Base-by-base conservation (phyloP, 441 rosid genomes). In the Biscutella auriculata region DNA sequence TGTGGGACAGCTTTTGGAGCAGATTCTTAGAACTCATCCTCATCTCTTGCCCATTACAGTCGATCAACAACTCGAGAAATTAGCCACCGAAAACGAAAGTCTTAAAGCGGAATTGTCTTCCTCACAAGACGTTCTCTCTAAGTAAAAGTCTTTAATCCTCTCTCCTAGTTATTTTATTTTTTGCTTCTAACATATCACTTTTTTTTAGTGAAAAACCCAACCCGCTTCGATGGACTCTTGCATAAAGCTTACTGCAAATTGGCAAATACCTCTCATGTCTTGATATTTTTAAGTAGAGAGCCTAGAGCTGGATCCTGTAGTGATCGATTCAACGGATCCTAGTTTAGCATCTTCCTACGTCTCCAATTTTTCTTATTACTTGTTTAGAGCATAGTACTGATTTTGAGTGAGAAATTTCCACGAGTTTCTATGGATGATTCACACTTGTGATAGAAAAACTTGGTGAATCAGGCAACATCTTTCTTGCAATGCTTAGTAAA, bases 61-160 rank as follows among this genome's bases (percentile, higher is more conserved):
- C 62, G 98, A 88, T 69, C 87, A 88, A 63, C 98, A 92, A 72
- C 91, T 92, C 53, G 86, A 81, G 71, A 85, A 82, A 61, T 78
- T 92, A 68, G 84, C 79, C 21, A 64, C 67, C 17, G 94, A 81
- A 39, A 75, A 76, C 56, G 83, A 85, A 42, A 44, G 72, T 27
- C 74, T 56, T 54, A 72, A 50, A 62, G 59, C 76, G 12, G 81
- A 73, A 14, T 55, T 69, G 43, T 60, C 70, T 37, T 56, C 84
- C 5, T 32, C 75, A 52, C 77, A 73, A 47, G 85, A 92, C 70
- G 61, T 73, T 53, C 91, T 91, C 63, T 84, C 80, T 74, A 80
- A 79, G 98, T 88, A 65, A 77, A n/a, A n/a, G n/a, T n/a, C n/a
- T n/a, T n/a, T n/a, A n/a, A n/a, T n/a, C n/a, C n/a, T n/a, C n/a